These are phyloP conservation scores for Phytomonas sp. DNA, from an alignment of 208 protist genomes.

Conservation along the genomic window DNA sequence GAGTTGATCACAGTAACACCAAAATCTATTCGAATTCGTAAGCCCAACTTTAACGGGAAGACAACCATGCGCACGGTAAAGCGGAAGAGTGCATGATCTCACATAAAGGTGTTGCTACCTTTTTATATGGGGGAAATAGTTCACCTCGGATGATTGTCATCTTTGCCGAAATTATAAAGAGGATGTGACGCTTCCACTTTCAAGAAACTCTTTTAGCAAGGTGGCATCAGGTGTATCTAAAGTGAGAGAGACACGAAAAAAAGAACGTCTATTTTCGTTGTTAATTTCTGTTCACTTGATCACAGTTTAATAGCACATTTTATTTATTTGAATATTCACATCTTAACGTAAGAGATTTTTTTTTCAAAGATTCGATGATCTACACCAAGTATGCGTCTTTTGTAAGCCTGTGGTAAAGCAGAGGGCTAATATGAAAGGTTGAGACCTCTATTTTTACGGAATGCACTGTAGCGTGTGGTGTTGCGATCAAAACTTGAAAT, in stretches of 20 bases:
- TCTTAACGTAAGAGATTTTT: neutral
- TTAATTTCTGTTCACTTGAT: neutral
- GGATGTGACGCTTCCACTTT: neutral
- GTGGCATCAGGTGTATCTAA: neutral
- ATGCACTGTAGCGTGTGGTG: neutral
- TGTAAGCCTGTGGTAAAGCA: too few species aligned
- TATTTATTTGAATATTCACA: neutral
- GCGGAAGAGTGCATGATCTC: constrained; percentile 25
- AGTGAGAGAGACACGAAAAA: too few species aligned
- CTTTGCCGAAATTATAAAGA: neutral
- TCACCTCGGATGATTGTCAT: neutral
- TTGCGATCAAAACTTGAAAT: neutral
- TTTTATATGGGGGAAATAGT: neutral
- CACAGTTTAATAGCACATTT: neutral
- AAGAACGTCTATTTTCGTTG: neutral
- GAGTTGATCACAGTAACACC: constrained; percentile 89
- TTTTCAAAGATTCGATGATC: neutral
- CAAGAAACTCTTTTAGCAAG: neutral
- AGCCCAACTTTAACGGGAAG: constrained; percentile 85
- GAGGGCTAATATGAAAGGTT: neutral
- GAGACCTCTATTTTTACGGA: neutral
- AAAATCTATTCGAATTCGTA: constrained; percentile 88
- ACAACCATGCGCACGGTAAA: constrained; percentile 71
- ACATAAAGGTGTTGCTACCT: neutral
- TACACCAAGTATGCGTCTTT: too few species aligned